phyloP scores from a whole-genome alignment of 73 alveolate species.

The Loxodes magnus region DNA sequence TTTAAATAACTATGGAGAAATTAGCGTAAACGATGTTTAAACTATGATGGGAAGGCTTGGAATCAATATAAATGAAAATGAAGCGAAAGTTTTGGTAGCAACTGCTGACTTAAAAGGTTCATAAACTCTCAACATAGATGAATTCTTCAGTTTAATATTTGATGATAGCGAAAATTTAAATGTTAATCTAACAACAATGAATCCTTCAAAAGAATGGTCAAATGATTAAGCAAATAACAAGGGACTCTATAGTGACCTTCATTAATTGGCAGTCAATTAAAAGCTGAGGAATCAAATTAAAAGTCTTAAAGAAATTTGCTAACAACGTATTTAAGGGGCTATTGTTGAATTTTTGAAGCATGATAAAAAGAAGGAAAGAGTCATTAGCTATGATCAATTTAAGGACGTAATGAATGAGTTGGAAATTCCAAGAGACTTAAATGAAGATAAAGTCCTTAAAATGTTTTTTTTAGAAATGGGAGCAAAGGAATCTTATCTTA shows the following conservation, averaged over 20 bases:
- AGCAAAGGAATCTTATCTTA: too few species aligned
- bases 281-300: conserved; percentile 22
- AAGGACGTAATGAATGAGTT: too few species aligned
- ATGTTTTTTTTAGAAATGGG: too few species aligned
- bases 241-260: neutral
- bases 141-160: conserved; percentile 79
- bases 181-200: conserved; percentile 42
- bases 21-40: conserved; percentile 59
- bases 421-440: too few species aligned
- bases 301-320: conserved; percentile 4
- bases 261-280: conserved; percentile 8
- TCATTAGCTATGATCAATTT: too few species aligned
- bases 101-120: conserved; percentile 79
- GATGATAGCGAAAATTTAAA: conserved; percentile 42
- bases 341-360: conserved; percentile 20
- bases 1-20: conserved; percentile 47
- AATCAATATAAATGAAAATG: conserved; percentile 78
- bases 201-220: conserved; percentile 11
- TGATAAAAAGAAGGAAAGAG: conserved; percentile 29
- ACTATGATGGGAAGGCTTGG: conserved; percentile 83
- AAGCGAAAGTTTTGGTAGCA: conserved; percentile 73
- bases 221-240: neutral
- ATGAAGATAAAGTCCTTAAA: too few species aligned
- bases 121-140: conserved; percentile 62
- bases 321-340: neutral